These are phyloP conservation scores for Yamadazyma trypodendri DNA, from an alignment of 1,139 yeast species.

Conservation along the genomic window DNA sequence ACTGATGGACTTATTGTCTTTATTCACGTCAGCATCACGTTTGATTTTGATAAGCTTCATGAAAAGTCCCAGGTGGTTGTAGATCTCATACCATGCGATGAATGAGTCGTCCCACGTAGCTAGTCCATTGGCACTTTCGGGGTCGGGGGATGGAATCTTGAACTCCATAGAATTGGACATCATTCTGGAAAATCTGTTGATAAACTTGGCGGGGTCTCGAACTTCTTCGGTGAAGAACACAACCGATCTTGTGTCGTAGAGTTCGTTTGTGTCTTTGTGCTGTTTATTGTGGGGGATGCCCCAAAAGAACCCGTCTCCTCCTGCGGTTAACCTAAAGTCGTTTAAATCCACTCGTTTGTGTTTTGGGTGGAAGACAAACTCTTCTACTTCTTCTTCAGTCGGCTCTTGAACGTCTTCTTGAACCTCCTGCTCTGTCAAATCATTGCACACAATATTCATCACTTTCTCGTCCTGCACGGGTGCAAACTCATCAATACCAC, in stretches of 20 bases:
- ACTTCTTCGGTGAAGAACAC: conserved; percentile 25
- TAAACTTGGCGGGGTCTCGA: conserved; percentile 16
- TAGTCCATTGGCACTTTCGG: conserved; percentile 13
- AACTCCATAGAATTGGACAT: conserved; percentile 24
- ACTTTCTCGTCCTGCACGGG: conserved; percentile 39
- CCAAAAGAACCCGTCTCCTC: conserved; percentile 34
- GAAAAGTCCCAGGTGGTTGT: conserved; percentile 33
- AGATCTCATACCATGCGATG: conserved; percentile 37
- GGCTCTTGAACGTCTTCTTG: too few species aligned
- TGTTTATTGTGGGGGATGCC: conserved; percentile 19
- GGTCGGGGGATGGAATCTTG: conserved; percentile 29
- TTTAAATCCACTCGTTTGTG: conserved; percentile 26
- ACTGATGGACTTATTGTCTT: conserved; percentile 14
- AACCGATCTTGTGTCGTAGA: conserved; percentile 21
- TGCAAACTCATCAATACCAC: conserved; percentile 50
- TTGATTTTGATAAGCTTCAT: conserved; percentile 23
- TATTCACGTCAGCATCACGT: conserved; percentile 20
- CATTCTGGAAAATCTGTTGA: conserved; percentile 20
- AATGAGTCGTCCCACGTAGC: conserved; percentile 34
- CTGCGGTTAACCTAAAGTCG: conserved; percentile 25
- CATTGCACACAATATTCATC: conserved; percentile 42
- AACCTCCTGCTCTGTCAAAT: too few species aligned
- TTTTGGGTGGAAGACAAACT: conserved; percentile 19
- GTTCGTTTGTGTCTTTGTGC: conserved; percentile 5
- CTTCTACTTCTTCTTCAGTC: too few species aligned